Conservation (phyloP, 208 protist species). For the Crithidia thermophila region DNA sequence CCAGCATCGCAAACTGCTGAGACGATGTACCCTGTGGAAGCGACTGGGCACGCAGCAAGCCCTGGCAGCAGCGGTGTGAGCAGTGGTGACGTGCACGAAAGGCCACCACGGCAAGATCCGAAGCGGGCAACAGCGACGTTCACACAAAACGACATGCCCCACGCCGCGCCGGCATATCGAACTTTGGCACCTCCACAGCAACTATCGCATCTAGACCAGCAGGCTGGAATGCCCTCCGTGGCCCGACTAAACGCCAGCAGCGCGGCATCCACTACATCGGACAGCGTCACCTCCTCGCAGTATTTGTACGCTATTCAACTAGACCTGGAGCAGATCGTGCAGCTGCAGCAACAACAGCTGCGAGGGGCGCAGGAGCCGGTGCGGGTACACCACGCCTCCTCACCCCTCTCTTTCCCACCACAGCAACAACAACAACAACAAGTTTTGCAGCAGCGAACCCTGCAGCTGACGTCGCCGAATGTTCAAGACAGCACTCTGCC, state of each 20-base stretch:
- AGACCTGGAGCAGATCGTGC: conserved; percentile 30
- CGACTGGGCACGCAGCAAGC: no score
- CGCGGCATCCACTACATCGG: neutral
- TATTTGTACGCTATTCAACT: conserved; percentile 29
- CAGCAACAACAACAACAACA: conserved; percentile 6
- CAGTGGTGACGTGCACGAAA: no score
- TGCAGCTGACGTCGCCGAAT: neutral
- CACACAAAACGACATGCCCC: no score
- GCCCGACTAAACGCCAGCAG: neutral
- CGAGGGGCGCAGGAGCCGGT: neutral
- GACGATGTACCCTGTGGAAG: no score
- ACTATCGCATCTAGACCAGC: no score
- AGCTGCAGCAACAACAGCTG: conserved; percentile 32
- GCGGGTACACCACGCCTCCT: neutral
- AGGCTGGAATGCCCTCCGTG: no score
- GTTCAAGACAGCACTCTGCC: neutral
- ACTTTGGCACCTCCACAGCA: no score
- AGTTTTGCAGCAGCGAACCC: neutral
- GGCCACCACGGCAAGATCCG: no score
- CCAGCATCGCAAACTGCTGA: no score
- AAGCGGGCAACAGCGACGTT: no score
- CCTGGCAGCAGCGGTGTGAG: no score
- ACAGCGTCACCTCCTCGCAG: conserved; percentile 26
- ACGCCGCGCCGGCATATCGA: no score
- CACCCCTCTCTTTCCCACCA: neutral